These are phyloP conservation scores for Golovinomyces cichoracearum DNA, from an alignment of 2,329 filamentous ascomycete genomes.

Conservation along the genomic window DNA sequence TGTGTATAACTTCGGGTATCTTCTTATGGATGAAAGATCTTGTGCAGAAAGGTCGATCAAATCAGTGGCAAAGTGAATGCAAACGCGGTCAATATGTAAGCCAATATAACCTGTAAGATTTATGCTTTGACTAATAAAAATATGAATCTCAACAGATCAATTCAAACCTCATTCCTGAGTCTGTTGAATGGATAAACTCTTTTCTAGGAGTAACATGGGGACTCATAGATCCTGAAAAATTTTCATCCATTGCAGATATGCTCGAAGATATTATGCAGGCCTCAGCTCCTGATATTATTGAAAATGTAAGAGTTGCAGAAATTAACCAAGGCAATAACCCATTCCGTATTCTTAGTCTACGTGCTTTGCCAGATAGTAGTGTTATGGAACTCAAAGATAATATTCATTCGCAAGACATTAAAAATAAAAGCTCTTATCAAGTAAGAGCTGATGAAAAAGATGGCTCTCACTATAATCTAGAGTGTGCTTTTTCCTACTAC, in stretches of 20 bases:
- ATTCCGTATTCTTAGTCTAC: conserved; percentile 61
- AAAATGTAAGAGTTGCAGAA: conserved; percentile 83
- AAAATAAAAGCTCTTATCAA: conserved; percentile 64
- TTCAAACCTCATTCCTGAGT: conserved; percentile 73
- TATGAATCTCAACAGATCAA: conserved; percentile 28
- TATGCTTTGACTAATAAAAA: conserved; percentile 1
- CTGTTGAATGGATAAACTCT: conserved; percentile 89
- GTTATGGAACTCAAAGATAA: conserved; percentile 60
- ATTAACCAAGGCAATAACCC: conserved; percentile 87
- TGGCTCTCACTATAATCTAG: conserved; percentile 78
- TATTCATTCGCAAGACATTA: conserved; percentile 52
- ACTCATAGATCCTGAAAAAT: conserved; percentile 85
- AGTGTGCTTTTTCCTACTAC: conserved; percentile 76
- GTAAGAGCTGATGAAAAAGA: conserved; percentile 72
- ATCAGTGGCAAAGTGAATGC: conserved; percentile 75
- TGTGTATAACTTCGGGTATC: conserved; percentile 49
- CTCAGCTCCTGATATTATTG: conserved; percentile 69
- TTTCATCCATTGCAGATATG: conserved; percentile 68
- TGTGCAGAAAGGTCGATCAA: conserved; percentile 51
- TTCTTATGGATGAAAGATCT: conserved; percentile 81
- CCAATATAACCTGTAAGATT: not conserved
- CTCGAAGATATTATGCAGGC: conserved; percentile 93
- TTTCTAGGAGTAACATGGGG: conserved; percentile 67
- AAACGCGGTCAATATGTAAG: conserved; percentile 50
- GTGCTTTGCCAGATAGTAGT: conserved; percentile 59